Evolutionary conservation across 108 stramenopile species (phyloP).

Genomic region (Asterionellopsis glacialis): DNA sequence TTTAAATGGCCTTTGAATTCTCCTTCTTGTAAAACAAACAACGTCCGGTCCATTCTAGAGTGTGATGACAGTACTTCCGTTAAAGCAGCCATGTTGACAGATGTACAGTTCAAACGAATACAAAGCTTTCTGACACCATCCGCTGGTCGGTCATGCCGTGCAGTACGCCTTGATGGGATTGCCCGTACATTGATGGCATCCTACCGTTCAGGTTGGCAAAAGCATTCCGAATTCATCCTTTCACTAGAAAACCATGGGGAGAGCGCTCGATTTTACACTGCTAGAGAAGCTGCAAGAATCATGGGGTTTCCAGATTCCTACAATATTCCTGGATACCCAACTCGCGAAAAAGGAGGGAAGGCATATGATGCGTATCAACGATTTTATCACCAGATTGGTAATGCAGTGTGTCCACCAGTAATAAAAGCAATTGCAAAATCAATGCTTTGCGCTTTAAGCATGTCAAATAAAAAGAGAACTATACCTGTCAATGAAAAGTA

Average conservation of each 20-base stretch:
- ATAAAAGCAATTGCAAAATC: constrained; percentile 68
- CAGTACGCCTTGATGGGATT: constrained; percentile 60
- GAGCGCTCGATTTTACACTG: constrained; percentile 54
- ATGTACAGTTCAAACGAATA: constrained; percentile 57
- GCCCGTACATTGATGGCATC: constrained; percentile 59
- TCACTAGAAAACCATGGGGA: constrained; percentile 35
- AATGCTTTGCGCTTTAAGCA: constrained; percentile 19
- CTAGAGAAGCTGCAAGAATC: constrained; percentile 65
- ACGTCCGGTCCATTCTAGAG: no score
- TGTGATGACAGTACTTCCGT: no score
- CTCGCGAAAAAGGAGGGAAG: constrained; percentile 48
- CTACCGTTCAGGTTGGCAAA: constrained; percentile 67
- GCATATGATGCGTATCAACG: constrained; percentile 42
- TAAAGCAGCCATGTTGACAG: no score
- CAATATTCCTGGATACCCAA: constrained; percentile 19
- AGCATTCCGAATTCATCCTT: constrained; percentile 66
- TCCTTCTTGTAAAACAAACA: constrained; percentile 17
- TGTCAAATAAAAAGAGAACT: no score
- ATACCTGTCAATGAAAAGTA: no score
- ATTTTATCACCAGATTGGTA: constrained; percentile 47
- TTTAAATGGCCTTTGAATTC: constrained; percentile 34
- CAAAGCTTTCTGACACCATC: constrained; percentile 34
- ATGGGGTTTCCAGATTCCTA: constrained; percentile 76
- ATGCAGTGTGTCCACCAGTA: constrained; percentile 79
- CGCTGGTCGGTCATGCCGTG: constrained; percentile 40